A percentile compares a stretch with the other conserved stretches of the same genome.
Evolutionary conservation across 2,329 filamentous ascomycete species (phyloP).

Genomic region (Alternaria triticimaculans): DNA sequence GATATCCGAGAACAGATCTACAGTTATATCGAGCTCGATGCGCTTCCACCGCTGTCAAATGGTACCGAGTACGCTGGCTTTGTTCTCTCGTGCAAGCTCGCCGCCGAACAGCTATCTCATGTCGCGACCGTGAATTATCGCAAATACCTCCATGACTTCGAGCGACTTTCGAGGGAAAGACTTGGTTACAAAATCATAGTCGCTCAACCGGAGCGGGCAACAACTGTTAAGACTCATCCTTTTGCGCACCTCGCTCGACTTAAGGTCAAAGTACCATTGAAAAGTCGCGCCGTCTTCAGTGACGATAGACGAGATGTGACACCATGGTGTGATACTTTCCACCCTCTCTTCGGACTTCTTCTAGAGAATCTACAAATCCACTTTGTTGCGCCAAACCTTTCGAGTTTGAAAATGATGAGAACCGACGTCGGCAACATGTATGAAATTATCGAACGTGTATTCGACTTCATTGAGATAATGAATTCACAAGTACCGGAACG

Average conservation of each 20-base stretch:
- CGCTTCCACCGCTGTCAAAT: neutral
- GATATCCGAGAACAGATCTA: neutral
- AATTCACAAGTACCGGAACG: neutral
- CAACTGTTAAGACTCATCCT: neutral
- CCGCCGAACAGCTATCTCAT: neutral
- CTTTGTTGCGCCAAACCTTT: neutral
- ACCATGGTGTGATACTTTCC: neutral
- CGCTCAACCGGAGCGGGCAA: neutral
- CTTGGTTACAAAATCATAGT: neutral
- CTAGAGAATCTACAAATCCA: neutral
- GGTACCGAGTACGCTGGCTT: neutral
- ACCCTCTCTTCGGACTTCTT: neutral
- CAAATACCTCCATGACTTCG: neutral
- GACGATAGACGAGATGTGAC: no score
- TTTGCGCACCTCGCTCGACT: neutral
- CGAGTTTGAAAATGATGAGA: neutral
- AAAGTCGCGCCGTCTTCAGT: neutral
- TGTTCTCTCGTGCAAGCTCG: neutral
- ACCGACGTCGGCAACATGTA: neutral
- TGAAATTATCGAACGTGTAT: neutral
- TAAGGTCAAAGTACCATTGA: neutral
- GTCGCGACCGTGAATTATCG: neutral
- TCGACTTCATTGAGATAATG: neutral
- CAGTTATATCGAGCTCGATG: neutral
- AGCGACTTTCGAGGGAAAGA: neutral